Evolutionary conservation across 2,329 filamentous ascomycete species (phyloP), one percentile per base, ranked within the genome.

Genomic region (Dendrostoma leiphaemia): DNA sequence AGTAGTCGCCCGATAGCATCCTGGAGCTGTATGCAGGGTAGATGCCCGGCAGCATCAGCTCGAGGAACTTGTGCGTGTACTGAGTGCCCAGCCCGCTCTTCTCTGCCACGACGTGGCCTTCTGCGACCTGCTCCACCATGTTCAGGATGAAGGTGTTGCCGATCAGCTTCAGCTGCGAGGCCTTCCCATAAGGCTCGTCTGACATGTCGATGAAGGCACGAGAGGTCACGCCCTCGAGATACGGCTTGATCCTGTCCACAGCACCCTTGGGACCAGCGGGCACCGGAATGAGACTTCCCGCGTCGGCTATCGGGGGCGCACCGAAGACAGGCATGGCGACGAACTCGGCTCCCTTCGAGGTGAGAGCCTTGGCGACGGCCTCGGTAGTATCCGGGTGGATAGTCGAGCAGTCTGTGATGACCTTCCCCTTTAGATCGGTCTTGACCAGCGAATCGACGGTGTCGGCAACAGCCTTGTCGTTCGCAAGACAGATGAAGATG

Each of bases 391-490:
- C 87, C 0, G 92, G 91, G 69, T 94, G 89, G 32, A 96, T 83
- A 24, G 91, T 96, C 3, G 90, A 94, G 77, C 88, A 92, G 66
- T 96, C 91, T 29, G 96, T 81, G 61, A 96, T 86, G 15, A 94
- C 75, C 73, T 96, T 96, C 58, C 83, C 85, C 26, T 77, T 77
- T 17, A 89, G 72, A 54, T 83, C 73, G 17, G 72, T 65, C 45
- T 80, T 63, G 3, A 90, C 72, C 28, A 87, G 80, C 3, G 77
- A 67, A 38, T 78, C 69, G 56, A 90, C 79, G 19, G 84, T 82
- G 4, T 79, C 73, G 54, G 83, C 79, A 40, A 95, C 83, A 5
- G 89, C 88, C 3, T 80, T 75, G 67, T 96, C 91, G 65, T 94
- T 88, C 60, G 87, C 83, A 3, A 96, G 78, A 65, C 90, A 95